Percentiles rank a stretch among this genome's conserved stretches.
phyloP scores from a whole-genome alignment of 805 yeast species.

The Maudiozyma serrabonitensis region DNA sequence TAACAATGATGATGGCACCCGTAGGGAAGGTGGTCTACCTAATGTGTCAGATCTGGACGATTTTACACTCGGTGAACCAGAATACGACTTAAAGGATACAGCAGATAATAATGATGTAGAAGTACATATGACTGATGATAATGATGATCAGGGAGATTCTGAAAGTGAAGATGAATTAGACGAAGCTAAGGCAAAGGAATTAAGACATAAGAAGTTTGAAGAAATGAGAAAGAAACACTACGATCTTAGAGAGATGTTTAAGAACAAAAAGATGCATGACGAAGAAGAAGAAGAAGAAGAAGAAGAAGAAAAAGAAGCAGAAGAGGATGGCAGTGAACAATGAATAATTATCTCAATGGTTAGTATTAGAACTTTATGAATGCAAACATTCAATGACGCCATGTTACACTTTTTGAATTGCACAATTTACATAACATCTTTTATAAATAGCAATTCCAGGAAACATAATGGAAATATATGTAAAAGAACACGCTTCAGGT shows the following conservation, averaged over 20 bases:
- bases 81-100: conserved; percentile 31
- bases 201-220: conserved; percentile 60
- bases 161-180: conserved; percentile 32
- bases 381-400: too few relatives aligned
- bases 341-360: too few relatives aligned
- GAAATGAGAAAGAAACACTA: conserved; percentile 75
- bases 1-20: conserved; percentile 20
- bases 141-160: conserved; percentile 22
- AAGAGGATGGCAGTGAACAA: conserved; percentile 24
- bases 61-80: conserved; percentile 52
- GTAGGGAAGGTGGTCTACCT: conserved; percentile 10
- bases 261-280: conserved; percentile 11
- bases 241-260: conserved; percentile 41
- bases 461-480: too few relatives aligned
- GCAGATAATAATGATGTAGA: conserved; percentile 22
- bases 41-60: conserved; percentile 34
- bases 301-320: conserved; percentile 25
- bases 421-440: too few relatives aligned
- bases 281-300: conserved; percentile 27
- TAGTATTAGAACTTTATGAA: too few relatives aligned
- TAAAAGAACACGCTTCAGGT: too few relatives aligned
- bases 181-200: conserved; percentile 40
- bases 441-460: too few relatives aligned
- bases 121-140: conserved; percentile 33
- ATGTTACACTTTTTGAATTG: too few relatives aligned